Base-by-base conservation (phyloP, 305 asterid genomes). In the Rubia peregrina region DNA sequence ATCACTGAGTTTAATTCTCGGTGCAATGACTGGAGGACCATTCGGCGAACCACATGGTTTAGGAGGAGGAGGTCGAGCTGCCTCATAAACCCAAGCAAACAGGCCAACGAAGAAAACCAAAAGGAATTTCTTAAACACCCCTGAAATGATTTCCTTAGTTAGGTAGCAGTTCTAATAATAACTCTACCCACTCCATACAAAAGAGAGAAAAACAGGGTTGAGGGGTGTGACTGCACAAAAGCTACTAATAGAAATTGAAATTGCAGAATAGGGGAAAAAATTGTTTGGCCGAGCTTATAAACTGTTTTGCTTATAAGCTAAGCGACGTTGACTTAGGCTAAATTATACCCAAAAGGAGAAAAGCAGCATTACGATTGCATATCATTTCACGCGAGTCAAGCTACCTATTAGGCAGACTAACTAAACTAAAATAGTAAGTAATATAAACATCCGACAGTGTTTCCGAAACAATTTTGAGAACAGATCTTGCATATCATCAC, bases 21-120 rank as follows among this genome's bases (percentile, higher is more conserved):
- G 78, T n/a, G 83, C 82, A 7, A 81, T 77, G 44, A 83, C 46
- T 5, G 82, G 69, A 43, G 82, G 84, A 17, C 81, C 86, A 80
- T 73, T 75, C 8, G 55, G 75, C 14, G 84, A 73, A n/a, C 84
- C 86, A 71, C 79, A 77, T 33, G 26, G 51, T 65, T 77, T 83
- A 30, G 86, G 79, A n/a, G 79, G 75, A 68, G 84, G 82, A 11
- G 82, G 84, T 12, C 43, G 69, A 61, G 77, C 63, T 70, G 77
- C 82, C 55, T 77, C 81, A 69, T 77, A 83, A 68, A 81, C 79
- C 80, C 80, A 83, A 1, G 83, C 82, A 55, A 80, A 53, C 48
- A 80, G 38, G 13, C 84, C 82, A 41, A 61, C 49, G 14, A 75
- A 75, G 57, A 73, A 72, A 64, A 83, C 82, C 73, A 74, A 61